These are phyloP conservation scores for Pezicula radicicola DNA, from an alignment of 2,329 filamentous ascomycete species.

Conservation along the genomic window DNA sequence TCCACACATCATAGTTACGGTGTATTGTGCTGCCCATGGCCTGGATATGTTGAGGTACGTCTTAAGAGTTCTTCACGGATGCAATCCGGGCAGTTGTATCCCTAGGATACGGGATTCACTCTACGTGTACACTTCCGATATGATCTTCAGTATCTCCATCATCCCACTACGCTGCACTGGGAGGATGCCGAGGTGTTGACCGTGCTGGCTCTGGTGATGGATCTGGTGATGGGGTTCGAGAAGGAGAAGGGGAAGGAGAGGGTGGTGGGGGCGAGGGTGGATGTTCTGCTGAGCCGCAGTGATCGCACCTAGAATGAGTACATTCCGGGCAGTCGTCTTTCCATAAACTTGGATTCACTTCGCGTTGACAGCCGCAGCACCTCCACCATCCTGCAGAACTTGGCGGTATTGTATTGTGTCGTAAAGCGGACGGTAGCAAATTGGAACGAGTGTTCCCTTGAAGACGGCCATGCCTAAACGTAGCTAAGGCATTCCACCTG, in stretches of 20 bases:
- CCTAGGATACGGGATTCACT: background rate
- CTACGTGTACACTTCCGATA: background rate
- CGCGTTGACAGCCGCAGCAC: constrained; percentile 7
- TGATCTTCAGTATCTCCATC: constrained; percentile 3
- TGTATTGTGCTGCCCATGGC: background rate
- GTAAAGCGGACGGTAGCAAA: background rate
- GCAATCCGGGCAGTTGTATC: constrained; percentile 4
- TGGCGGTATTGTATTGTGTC: background rate
- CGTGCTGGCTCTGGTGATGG: background rate
- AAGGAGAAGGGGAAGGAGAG: background rate
- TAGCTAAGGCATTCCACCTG: too few relatives aligned
- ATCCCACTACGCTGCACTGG: background rate
- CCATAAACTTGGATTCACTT: constrained; percentile 8
- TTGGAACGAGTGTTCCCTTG: background rate
- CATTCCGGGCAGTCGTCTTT: constrained; percentile 15
- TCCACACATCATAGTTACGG: too few relatives aligned
- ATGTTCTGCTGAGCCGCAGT: background rate
- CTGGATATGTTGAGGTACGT: background rate
- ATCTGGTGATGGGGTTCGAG: background rate
- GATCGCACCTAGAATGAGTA: constrained; percentile 2
- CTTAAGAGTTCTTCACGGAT: background rate
- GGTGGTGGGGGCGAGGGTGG: background rate
- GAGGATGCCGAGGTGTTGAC: background rate
- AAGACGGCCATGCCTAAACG: too few relatives aligned
- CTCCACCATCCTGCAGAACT: constrained; percentile 11